Base-by-base conservation (phyloP, 345 rosid species). In the Durio zibethinus region DNA sequence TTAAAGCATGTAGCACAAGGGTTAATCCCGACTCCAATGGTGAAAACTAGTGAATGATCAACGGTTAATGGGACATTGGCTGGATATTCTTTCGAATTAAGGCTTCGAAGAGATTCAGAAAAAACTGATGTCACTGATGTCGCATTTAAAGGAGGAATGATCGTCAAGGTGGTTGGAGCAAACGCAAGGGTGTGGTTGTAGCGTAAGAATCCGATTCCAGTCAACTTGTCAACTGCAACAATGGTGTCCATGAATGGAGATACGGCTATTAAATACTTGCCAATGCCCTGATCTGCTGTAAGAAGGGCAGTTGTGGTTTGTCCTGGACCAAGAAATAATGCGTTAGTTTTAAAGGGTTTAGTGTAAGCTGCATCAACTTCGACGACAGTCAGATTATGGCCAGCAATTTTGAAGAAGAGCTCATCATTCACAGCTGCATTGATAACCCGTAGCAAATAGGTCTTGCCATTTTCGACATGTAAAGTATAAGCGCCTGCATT, bases 181-280 rank as follows among this genome's bases (percentile, higher is more conserved):
- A 84, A 86, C 15, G 80, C 76, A 0, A n/a, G 23, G 23, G 88
- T 84, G 42, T 82, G 73, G 29, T 81, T 83, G 76, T 93, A 93
- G 31, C 83, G 78, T 69, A 93, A 50, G 78, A 78, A 85, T 23
- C 85, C 93, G 0, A 81, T 68, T 9, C 80, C 82, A 0, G 94
- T 91, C 21, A 78, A 73, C 68, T 91, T 90, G 68, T 93, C 83
- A 11, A 93, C 87, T 1, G 90, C 78, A 12, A 93, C 88, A 27
- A 69, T 5, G 0, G 92, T 89, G 69, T 93, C 97, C 97, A 91
- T 93, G 86, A 93, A 93, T 8, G 97, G 94, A 5, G 94, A 89
- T 47, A 90, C 53, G 25, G 89, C 86, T 53, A 91, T 84, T 57
- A 88, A 40, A 85, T 81, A 93, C 68, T 84, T 91, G 15, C 91